Conservation (phyloP, 192 early-diverging fungal genomes). For the Coemansia sp. region DNA sequence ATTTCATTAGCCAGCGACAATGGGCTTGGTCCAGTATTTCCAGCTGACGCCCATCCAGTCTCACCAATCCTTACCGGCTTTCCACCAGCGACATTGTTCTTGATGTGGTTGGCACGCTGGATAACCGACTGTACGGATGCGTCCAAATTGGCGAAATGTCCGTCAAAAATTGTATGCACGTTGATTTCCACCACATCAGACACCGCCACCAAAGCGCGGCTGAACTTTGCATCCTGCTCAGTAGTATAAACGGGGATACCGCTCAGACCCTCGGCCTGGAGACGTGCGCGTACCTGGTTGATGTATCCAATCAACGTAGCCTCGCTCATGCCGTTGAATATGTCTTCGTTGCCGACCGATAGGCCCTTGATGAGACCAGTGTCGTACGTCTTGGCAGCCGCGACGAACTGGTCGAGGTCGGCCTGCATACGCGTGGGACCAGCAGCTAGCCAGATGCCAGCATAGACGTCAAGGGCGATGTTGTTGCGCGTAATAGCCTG, state of each 20-base stretch:
- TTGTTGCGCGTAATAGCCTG: conserved; percentile 39
- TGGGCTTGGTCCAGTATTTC: conserved; percentile 41
- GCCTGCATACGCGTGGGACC: conserved; percentile 36
- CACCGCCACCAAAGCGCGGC: conserved; percentile 19
- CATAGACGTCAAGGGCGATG: conserved; percentile 34
- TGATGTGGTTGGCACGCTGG: conserved; percentile 27
- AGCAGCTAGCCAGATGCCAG: conserved; percentile 47
- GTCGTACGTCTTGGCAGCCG: conserved; percentile 39
- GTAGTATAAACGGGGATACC: conserved; percentile 50
- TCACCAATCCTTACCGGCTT: conserved; percentile 48
- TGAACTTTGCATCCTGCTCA: conserved; percentile 44
- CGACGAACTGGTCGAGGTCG: conserved; percentile 45
- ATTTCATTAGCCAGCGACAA: conserved; percentile 35
- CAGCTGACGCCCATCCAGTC: conserved; percentile 48
- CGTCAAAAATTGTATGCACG: conserved; percentile 47
- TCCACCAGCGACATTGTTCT: background rate
- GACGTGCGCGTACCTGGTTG: conserved; percentile 42
- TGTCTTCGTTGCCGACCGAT: conserved; percentile 53
- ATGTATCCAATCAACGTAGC: conserved; percentile 45
- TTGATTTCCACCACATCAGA: conserved; percentile 51
- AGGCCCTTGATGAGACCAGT: conserved; percentile 39
- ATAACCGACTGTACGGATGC: conserved; percentile 45
- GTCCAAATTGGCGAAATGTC: conserved; percentile 25
- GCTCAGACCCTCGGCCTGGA: conserved; percentile 44
- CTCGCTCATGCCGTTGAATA: conserved; percentile 48